Percentiles rank a stretch among this genome's conserved stretches.
Evolutionary conservation across 2,329 filamentous ascomycete species (phyloP).

Genomic region (Kalaharituber pfeilii): DNA sequence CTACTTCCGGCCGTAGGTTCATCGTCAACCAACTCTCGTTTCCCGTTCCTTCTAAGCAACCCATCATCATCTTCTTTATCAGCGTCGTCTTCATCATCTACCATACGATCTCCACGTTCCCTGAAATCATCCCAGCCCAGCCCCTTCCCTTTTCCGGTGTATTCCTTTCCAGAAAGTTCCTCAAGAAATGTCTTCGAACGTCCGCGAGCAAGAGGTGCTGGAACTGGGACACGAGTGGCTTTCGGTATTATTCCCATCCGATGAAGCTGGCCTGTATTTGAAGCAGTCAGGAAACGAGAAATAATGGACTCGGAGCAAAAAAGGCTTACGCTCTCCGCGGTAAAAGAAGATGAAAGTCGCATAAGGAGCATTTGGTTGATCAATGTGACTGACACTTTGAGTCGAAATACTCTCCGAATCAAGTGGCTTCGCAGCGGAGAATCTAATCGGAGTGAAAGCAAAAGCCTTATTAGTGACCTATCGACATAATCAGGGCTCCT

Average conservation of each 20-base stretch:
- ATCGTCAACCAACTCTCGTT: slow-evolving; percentile 46
- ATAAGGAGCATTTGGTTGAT: slow-evolving; percentile 89
- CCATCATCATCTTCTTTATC: slow-evolving; percentile 46
- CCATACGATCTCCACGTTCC: slow-evolving; percentile 29
- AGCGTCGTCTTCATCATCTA: slow-evolving; percentile 60
- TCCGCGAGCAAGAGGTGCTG: slow-evolving; percentile 51
- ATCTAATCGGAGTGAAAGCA: slow-evolving; percentile 12
- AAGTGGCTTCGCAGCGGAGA: slow-evolving; percentile 30
- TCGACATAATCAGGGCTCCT: not conserved
- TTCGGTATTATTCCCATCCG: slow-evolving; percentile 71
- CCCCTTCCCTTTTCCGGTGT: slow-evolving; percentile 46
- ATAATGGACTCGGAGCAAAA: not conserved
- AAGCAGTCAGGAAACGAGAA: not conserved
- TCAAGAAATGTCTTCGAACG: slow-evolving; percentile 71
- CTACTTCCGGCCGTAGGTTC: slow-evolving; percentile 56
- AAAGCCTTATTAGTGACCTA: too few relatives aligned
- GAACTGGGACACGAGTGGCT: slow-evolving; percentile 44
- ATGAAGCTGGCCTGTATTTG: slow-evolving; percentile 59
- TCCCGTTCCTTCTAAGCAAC: not conserved
- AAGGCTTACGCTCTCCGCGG: slow-evolving; percentile 67
- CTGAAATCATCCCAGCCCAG: slow-evolving; percentile 40
- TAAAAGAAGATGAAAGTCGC: slow-evolving; percentile 97
- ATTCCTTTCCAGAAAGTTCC: slow-evolving; percentile 66
- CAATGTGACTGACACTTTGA: slow-evolving; percentile 96
- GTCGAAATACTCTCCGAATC: slow-evolving; percentile 74